Percentiles rank a stretch among this genome's conserved stretches.
Evolutionary conservation across 768 basidiomycete species (phyloP).

Genomic region (Hirschioporus abietinus): DNA sequence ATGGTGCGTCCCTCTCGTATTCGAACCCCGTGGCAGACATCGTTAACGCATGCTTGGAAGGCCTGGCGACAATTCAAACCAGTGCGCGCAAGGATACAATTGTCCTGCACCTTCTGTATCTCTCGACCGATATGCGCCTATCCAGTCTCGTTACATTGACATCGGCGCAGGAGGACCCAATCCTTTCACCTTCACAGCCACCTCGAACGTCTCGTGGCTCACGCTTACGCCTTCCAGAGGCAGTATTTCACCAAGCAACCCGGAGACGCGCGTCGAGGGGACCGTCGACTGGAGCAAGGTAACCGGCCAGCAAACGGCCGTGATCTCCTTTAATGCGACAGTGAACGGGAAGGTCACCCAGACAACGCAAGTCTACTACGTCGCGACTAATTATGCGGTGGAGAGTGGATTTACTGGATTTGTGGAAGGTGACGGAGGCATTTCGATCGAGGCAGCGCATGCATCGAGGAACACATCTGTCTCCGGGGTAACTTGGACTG

Average conservation of each 20-base stretch:
- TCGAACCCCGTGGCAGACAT: not conserved
- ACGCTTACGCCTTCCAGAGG: slow-evolving; percentile 41
- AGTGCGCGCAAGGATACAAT: slow-evolving; percentile 45
- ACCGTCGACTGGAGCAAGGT: slow-evolving; percentile 57
- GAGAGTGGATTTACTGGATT: slow-evolving; percentile 51
- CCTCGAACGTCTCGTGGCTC: slow-evolving; percentile 49
- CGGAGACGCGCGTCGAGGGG: slow-evolving; percentile 50
- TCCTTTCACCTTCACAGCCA: slow-evolving; percentile 50
- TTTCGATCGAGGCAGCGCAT: slow-evolving; percentile 66
- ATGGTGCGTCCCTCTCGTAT: slow-evolving; percentile 34
- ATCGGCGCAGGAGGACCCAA: slow-evolving; percentile 55
- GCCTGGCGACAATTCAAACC: slow-evolving; percentile 62
- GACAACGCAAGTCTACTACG: slow-evolving; percentile 21
- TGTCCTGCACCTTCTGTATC: slow-evolving; percentile 45
- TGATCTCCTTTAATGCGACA: slow-evolving; percentile 43
- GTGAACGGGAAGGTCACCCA: slow-evolving; percentile 33
- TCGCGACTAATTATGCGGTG: slow-evolving; percentile 28
- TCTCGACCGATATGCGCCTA: slow-evolving; percentile 53
- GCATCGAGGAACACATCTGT: slow-evolving; percentile 42
- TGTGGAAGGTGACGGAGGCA: slow-evolving; percentile 56
- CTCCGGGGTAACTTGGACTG: slow-evolving; percentile 49
- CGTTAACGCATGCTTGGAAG: slow-evolving; percentile 23
- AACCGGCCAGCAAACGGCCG: slow-evolving; percentile 31
- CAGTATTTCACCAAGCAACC: slow-evolving; percentile 38
- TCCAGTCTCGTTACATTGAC: slow-evolving; percentile 52